Base-by-base conservation (phyloP, 306 rosid genomes). In the Dryas alaskensis region DNA sequence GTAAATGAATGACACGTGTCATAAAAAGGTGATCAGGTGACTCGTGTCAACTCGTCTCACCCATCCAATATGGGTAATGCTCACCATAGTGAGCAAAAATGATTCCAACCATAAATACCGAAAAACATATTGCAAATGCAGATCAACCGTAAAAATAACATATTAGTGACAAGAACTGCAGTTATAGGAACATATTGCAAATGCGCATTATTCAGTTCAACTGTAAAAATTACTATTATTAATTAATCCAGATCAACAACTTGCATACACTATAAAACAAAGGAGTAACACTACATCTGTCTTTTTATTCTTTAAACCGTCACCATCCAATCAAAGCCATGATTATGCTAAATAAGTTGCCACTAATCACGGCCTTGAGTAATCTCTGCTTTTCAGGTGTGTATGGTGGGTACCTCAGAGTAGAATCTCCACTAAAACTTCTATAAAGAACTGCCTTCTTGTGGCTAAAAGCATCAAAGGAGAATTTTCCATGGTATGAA, bases 401-500 rank as follows among this genome's bases (percentile, higher is more conserved):
- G 73, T 89, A 92, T 44, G 97, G 97, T 0, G 96, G 97, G 47
- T 89, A 92, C 69, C 97, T 83, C 14, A 92, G 5, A 47, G 79
- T 19, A 39, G 87, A 71, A 86, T 92, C 97, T 70, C 82, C 87
- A 9, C 73, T 77, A 63, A 92, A 84, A 63, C 87, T 73, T 83
- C 92, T 89, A 8, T 89, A 92, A 13, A 92, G 80, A 14, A 92
- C 92, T n/a, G 97, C 14, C 65, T 89, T 92, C 82, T 80, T 86
- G 58, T 92, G 97, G 81, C 97, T 92, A 77, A 92, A 92, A 46
- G 84, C 82, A 77, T 92, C 92, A 72, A 87, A 92, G 2, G 97
- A 89, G 83, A 83, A 89, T 58, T 92, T 92, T 1, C 97, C 97
- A 73, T 92, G 97, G 73, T 92, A 92, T 40, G 74, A 74, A 2